Evolutionary conservation across 148 eudicot genomes (phyloP).

Genomic region (Polygonum maritimum): DNA sequence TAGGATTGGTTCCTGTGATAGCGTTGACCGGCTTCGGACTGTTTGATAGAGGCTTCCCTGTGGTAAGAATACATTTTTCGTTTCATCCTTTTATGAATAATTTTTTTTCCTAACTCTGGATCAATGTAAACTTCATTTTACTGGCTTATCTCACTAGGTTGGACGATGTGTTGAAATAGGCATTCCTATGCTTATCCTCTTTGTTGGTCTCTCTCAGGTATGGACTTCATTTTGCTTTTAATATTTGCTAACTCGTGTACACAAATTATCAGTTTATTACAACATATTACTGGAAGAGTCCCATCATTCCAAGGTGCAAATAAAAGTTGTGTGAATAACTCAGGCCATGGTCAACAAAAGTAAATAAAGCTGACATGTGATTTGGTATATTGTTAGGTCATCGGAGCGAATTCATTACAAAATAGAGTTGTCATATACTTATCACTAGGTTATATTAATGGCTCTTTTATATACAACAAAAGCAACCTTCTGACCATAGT

Average conservation of each 20-base stretch:
- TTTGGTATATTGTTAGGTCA: no score
- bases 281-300: no score
- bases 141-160: conserved; percentile 33
- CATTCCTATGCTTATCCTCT: conserved; percentile 78
- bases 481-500: neutral
- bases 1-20: conserved; percentile 92
- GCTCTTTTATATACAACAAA: neutral
- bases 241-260: neutral
- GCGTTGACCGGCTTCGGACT: conserved; percentile 87
- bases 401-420: no score
- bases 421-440: no score
- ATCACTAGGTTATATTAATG: neutral
- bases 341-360: no score
- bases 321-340: no score
- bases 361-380: no score
- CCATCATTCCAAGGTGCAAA: no score
- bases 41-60: conserved; percentile 91
- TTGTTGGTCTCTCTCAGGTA: conserved; percentile 93
- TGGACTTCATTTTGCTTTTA: neutral
- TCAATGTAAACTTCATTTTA: neutral
- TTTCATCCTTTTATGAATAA: neutral
- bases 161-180: conserved; percentile 94
- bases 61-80: conserved; percentile 33
- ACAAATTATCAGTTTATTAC: no score
- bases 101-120: neutral